Conservation (phyloP, 768 basidiomycete species). For the Coprinellus aureogranulatus region DNA sequence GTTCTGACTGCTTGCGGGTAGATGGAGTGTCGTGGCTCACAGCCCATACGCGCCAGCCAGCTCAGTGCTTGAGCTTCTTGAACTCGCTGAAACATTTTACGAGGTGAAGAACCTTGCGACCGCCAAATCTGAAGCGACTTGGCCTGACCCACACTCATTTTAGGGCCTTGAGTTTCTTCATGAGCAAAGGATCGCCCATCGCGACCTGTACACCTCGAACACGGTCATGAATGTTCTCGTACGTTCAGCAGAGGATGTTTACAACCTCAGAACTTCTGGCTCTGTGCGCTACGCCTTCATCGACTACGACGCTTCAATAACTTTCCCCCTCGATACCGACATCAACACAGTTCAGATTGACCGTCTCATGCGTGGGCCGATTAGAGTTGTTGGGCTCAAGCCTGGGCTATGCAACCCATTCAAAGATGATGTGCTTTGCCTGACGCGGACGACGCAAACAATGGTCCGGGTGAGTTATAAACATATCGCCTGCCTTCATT, state of each 20-base stretch:
- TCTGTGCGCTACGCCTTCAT: conserved; percentile 8
- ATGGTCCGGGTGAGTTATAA: conserved; percentile 10
- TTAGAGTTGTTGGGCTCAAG: neutral
- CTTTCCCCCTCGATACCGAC: conserved; percentile 8
- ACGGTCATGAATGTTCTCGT: neutral
- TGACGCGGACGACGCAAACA: conserved; percentile 1
- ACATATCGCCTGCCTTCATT: neutral
- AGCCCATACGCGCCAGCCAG: neutral
- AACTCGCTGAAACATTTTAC: neutral
- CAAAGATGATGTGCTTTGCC: conserved; percentile 9
- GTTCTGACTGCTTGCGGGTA: neutral
- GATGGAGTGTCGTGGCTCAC: neutral
- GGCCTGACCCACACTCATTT: neutral
- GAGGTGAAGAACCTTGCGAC: neutral
- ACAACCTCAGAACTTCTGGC: neutral
- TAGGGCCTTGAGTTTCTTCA: conserved; percentile 7
- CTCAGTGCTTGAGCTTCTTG: neutral
- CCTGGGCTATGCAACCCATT: conserved; percentile 10
- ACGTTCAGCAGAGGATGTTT: too few species aligned
- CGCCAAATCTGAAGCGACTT: neutral
- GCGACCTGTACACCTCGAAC: neutral
- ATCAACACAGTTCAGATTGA: neutral
- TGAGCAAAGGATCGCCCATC: conserved; percentile 2
- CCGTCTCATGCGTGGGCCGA: neutral
- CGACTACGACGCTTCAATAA: conserved; percentile 14